Conservation (phyloP, 345 rosid genomes). For the Populus tremula region DNA sequence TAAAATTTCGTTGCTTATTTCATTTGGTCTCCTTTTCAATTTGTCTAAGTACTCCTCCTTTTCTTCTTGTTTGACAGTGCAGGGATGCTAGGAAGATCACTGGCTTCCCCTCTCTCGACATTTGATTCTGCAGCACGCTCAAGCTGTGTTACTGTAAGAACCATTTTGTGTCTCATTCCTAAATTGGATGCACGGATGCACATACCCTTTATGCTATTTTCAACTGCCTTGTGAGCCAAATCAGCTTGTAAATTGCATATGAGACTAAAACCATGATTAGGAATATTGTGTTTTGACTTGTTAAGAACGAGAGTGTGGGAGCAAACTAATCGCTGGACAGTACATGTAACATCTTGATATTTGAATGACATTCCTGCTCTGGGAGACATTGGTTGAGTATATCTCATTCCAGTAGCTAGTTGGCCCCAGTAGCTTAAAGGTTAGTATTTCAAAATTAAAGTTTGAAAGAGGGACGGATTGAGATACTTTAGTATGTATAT, state of each 20-base stretch:
- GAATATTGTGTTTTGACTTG: too few relatives aligned
- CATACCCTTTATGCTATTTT: neutral
- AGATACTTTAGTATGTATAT: neutral
- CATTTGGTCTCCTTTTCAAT: neutral
- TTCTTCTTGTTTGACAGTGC: slow-evolving; percentile 5
- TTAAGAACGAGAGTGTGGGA: too few relatives aligned
- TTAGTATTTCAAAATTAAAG: too few relatives aligned
- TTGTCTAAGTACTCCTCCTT: neutral
- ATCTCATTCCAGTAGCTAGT: neutral
- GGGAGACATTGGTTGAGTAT: too few relatives aligned
- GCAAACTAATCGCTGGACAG: too few relatives aligned
- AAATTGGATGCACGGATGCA: neutral
- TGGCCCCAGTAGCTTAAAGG: neutral
- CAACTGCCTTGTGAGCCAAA: too few relatives aligned
- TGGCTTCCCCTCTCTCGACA: slow-evolving; percentile 52
- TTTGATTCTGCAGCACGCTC: slow-evolving; percentile 23
- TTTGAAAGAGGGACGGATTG: neutral
- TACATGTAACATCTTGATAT: too few relatives aligned
- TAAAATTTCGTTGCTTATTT: neutral
- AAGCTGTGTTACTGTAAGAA: slow-evolving; percentile 33
- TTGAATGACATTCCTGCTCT: too few relatives aligned
- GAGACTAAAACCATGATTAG: too few relatives aligned
- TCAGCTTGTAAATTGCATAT: too few relatives aligned
- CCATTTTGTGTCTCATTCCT: neutral
- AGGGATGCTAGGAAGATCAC: slow-evolving; percentile 62